These are phyloP conservation scores for Cytospora piceae DNA, from an alignment of 2,329 filamentous ascomycete species.

Conservation along the genomic window DNA sequence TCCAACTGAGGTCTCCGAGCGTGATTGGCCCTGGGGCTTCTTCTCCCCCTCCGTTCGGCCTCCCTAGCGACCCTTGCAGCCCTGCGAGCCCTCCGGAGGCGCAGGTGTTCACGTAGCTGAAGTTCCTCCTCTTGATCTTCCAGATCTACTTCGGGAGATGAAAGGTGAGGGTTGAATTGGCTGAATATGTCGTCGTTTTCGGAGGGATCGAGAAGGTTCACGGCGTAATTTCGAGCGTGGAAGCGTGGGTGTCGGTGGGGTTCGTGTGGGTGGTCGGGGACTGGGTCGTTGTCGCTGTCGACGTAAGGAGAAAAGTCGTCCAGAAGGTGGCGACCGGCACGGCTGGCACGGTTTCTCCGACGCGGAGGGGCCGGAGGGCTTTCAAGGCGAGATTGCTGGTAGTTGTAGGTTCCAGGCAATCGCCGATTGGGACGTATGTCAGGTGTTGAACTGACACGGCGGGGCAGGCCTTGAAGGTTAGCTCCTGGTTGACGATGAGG, in stretches of 20 bases:
- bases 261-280: not conserved
- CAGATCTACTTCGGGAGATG: not conserved
- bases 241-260: not conserved
- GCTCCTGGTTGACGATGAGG: slow-evolving; percentile 12
- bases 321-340: not conserved
- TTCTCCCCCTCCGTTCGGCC: slow-evolving; percentile 1
- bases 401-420: slow-evolving; percentile 13
- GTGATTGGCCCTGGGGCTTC: slow-evolving; percentile 9
- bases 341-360: slow-evolving; percentile 1
- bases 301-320: not conserved
- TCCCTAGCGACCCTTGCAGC: slow-evolving; percentile 19
- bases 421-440: slow-evolving; percentile 25
- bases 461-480: slow-evolving; percentile 18
- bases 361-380: not conserved
- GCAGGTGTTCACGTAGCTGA: slow-evolving; percentile 8
- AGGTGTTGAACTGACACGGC: slow-evolving; percentile 26
- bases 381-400: not conserved
- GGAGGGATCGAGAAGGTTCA: not conserved
- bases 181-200: not conserved
- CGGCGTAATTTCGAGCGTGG: not conserved
- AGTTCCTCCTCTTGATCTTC: not conserved
- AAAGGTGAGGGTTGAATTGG: not conserved
- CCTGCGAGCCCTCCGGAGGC: slow-evolving; percentile 17
- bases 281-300: not conserved
- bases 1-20: not conserved